phyloP scores from a whole-genome alignment of 306 rosid genomes.

The Biancaea sappan region DNA sequence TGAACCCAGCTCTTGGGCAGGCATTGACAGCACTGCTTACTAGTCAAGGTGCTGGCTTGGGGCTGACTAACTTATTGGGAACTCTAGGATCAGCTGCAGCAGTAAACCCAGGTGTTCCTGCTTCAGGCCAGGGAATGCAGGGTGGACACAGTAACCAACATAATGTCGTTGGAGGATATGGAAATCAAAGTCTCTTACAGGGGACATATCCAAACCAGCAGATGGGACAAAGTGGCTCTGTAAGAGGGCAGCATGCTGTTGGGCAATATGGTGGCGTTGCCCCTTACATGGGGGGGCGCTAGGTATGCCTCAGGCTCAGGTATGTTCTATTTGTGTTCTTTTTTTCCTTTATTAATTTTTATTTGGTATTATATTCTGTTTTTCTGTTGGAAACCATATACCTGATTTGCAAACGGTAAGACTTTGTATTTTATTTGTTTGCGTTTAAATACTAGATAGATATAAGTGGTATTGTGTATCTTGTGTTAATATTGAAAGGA shows the following conservation, averaged over 20 bases:
- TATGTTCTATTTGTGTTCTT: slow-evolving; percentile 32
- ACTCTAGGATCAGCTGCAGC: slow-evolving; percentile 61
- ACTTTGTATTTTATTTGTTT: background rate
- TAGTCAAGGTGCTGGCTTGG: slow-evolving; percentile 75
- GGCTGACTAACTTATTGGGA: slow-evolving; percentile 74
- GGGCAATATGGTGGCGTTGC: slow-evolving; percentile 78
- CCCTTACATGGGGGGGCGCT: slow-evolving; percentile 83
- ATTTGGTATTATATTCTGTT: background rate
- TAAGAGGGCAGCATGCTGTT: slow-evolving; percentile 81
- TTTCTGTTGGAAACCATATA: slow-evolving; percentile 21
- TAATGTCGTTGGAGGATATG: slow-evolving; percentile 67
- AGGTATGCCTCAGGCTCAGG: slow-evolving; percentile 57
- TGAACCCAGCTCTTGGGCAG: slow-evolving; percentile 91
- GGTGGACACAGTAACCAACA: slow-evolving; percentile 66
- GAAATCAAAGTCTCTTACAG: slow-evolving; percentile 65
- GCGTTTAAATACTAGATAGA: background rate
- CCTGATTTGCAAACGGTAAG: background rate
- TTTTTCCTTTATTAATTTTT: background rate
- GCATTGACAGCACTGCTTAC: slow-evolving; percentile 89
- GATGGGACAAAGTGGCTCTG: slow-evolving; percentile 78
- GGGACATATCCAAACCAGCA: slow-evolving; percentile 70
- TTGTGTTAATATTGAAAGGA: background rate
- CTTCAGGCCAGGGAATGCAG: slow-evolving; percentile 65
- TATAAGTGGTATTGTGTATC: background rate
- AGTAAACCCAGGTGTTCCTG: slow-evolving; percentile 63